phyloP scores from a whole-genome alignment of 129 eudicot genomes.

The Calendula officinalis region DNA sequence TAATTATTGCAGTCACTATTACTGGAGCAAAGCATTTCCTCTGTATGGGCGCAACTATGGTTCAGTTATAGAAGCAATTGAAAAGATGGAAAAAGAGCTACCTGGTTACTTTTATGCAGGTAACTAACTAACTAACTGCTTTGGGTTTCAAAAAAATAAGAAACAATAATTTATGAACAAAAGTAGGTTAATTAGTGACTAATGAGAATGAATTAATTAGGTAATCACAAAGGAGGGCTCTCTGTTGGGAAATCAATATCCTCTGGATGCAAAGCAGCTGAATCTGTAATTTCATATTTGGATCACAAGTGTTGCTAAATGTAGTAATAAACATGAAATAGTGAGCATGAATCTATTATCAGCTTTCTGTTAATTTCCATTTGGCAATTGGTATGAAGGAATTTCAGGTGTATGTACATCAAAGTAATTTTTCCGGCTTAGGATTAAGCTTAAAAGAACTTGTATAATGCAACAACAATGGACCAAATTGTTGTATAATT shows the following conservation, averaged over 20 bases:
- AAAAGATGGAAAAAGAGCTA: constrained; percentile 79
- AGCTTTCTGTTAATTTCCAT: background rate
- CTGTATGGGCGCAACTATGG: constrained; percentile 69
- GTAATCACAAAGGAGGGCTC: constrained; percentile 93
- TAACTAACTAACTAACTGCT: constrained; percentile 24
- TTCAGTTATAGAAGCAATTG: constrained; percentile 75
- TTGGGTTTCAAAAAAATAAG: background rate
- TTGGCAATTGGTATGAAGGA: background rate
- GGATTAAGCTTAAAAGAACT: background rate
- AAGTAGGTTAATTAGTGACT: background rate
- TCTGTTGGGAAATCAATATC: constrained; percentile 94
- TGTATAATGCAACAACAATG: background rate
- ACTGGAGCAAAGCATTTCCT: constrained; percentile 97
- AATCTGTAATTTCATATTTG: constrained; percentile 86
- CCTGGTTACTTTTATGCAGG: constrained; percentile 98
- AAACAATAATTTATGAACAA: background rate
- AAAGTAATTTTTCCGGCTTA: background rate
- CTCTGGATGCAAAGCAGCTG: constrained; percentile 91
- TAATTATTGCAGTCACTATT: constrained; percentile 68
- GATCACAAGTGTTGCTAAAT: constrained; percentile 29
- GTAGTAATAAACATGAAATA: background rate
- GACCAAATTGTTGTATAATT: background rate
- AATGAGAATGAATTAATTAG: constrained; percentile 31
- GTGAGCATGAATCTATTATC: background rate
- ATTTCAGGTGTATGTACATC: background rate